Evolutionary conservation across 495 filamentous ascomycete genomes (phyloP).

Genomic region (Tetracladium marchalianum): DNA sequence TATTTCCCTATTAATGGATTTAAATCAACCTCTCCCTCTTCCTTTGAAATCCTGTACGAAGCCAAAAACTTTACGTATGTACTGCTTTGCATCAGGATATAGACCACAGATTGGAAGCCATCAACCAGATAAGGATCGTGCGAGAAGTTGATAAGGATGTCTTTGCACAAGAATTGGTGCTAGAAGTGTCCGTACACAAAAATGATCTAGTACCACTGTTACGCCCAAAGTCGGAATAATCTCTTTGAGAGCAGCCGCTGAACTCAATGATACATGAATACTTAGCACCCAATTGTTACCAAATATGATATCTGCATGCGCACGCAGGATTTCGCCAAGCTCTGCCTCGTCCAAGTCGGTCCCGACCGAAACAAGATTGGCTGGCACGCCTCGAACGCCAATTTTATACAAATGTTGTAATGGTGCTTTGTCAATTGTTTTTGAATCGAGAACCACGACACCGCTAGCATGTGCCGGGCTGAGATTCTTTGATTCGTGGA

Average conservation of each 20-base stretch:
- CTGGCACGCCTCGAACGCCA: conserved; percentile 39
- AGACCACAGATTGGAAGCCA: conserved; percentile 33
- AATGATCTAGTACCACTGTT: conserved; percentile 40
- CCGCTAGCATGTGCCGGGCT: conserved; percentile 32
- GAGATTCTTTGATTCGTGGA: conserved; percentile 31
- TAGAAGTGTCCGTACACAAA: conserved; percentile 27
- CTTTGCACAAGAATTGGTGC: not conserved
- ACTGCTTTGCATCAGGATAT: conserved; percentile 26
- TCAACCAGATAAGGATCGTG: conserved; percentile 30
- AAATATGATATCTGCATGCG: conserved; percentile 34
- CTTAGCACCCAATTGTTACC: conserved; percentile 38
- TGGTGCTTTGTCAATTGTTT: conserved; percentile 21
- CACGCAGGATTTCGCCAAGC: conserved; percentile 26
- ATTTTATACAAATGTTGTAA: conserved; percentile 35
- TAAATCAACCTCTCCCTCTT: conserved; percentile 26
- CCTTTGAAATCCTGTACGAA: conserved; percentile 35
- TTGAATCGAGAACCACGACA: conserved; percentile 40
- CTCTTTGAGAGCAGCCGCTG: conserved; percentile 29
- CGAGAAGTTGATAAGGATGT: not conserved
- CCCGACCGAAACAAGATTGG: conserved; percentile 33
- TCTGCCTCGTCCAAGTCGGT: conserved; percentile 12
- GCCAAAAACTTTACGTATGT: conserved; percentile 42
- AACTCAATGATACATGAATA: conserved; percentile 34
- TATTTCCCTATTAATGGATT: conserved; percentile 30
- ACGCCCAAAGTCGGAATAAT: conserved; percentile 33